Conservation (phyloP, 306 rosid genomes). For the Glycine latifolia region DNA sequence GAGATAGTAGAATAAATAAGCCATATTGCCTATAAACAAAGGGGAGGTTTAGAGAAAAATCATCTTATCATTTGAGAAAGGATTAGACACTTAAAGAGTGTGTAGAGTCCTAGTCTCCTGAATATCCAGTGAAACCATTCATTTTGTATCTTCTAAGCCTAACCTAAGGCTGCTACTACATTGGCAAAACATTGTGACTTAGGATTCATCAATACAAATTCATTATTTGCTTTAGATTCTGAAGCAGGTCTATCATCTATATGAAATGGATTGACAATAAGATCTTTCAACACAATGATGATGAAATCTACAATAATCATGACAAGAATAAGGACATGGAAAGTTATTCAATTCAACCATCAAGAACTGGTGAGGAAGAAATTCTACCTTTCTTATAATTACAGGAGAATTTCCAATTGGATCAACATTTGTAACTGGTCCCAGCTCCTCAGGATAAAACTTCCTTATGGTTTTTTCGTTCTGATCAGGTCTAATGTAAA, state of each 20-base stretch:
- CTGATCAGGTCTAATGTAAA: constrained; percentile 77
- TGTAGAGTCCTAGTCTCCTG: background rate
- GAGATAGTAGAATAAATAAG: no score
- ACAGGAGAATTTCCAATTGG: constrained; percentile 99
- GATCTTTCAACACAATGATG: constrained; percentile 25
- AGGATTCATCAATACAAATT: background rate
- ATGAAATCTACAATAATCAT: constrained; percentile 25
- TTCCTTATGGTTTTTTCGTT: constrained; percentile 78
- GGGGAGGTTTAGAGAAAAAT: background rate
- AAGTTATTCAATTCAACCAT: constrained; percentile 36
- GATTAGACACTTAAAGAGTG: background rate
- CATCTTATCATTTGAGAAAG: background rate
- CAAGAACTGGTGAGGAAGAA: constrained; percentile 22
- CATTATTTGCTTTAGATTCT: background rate
- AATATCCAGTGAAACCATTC: background rate
- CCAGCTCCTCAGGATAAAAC: constrained; percentile 79
- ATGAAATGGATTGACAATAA: constrained; percentile 6
- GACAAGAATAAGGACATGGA: background rate
- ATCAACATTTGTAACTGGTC: constrained; percentile 82
- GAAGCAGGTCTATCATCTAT: constrained; percentile 2
- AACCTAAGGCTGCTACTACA: background rate
- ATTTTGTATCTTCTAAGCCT: background rate
- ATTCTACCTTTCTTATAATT: constrained; percentile 78
- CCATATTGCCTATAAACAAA: no score
- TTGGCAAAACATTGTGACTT: background rate